A percentile compares a stretch with the other conserved stretches of the same genome.
phyloP scores from a whole-genome alignment of 768 basidiomycete genomes.

The Obba rivulosa region DNA sequence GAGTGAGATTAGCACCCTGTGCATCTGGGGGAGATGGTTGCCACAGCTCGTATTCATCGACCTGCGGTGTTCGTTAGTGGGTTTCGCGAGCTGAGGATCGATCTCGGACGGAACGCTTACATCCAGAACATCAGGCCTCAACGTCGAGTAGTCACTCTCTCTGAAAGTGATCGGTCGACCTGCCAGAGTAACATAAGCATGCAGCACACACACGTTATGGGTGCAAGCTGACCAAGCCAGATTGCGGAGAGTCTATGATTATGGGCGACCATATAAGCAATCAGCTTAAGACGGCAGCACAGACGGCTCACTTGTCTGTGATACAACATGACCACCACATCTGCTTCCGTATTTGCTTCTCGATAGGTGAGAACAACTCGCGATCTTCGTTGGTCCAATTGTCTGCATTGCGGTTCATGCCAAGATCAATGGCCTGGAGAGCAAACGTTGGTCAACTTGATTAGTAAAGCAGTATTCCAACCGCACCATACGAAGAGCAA shows the following conservation, averaged over 20 bases:
- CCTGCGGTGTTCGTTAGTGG: slow-evolving; percentile 29
- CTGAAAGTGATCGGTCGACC: slow-evolving; percentile 17
- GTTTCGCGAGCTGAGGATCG: not conserved
- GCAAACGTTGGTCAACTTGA: not conserved
- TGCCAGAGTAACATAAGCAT: not conserved
- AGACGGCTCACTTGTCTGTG: slow-evolving; percentile 53
- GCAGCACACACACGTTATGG: not conserved
- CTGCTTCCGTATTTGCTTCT: slow-evolving; percentile 66
- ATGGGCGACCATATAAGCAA: not conserved
- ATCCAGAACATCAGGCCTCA: slow-evolving; percentile 46
- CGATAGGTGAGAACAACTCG: slow-evolving; percentile 56
- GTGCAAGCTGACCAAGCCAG: slow-evolving; percentile 53
- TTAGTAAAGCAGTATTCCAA: not conserved
- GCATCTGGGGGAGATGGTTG: slow-evolving; percentile 38
- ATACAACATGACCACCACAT: slow-evolving; percentile 78
- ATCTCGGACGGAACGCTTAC: slow-evolving; percentile 27
- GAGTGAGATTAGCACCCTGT: slow-evolving; percentile 32
- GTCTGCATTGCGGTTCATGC: slow-evolving; percentile 73
- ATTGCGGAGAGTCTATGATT: slow-evolving; percentile 60
- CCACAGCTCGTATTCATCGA: slow-evolving; percentile 55
- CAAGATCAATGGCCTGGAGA: slow-evolving; percentile 68
- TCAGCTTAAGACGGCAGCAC: slow-evolving; percentile 2
- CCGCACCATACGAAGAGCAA: slow-evolving; percentile 73
- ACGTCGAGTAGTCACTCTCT: slow-evolving; percentile 14
- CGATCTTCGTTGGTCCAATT: slow-evolving; percentile 59